Evolutionary conservation across 306 rosid species (phyloP), one percentile per base, ranked within the genome.

Genomic region (Pyrus pyrifolia): DNA sequence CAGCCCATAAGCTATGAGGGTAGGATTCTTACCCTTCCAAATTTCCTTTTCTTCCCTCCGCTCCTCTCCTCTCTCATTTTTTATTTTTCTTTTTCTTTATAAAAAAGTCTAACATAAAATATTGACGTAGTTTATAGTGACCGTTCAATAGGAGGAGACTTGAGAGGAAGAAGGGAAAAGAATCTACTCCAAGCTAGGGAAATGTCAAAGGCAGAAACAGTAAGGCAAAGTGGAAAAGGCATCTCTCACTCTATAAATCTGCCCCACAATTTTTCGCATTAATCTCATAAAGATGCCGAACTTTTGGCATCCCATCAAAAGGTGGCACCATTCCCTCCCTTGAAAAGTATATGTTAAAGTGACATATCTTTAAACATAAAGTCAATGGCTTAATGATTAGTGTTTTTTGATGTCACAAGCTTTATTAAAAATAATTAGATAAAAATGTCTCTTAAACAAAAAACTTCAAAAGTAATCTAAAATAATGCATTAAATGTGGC

Each of bases 291-390:
- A 78, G 89, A 81, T 71, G 74, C 70, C 59, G 71, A 68, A 73
- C 90, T 83, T 88, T 82, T 79, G 81, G 86, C 86, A 83, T n/a
- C 87, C 80, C 80, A 22, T 38, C 72, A 29, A 81, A 83, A 84
- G 71, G 83, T 82, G 86, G 85, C 81, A 81, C 77, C 66, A 40
- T 59, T 65, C 66, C 75, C 81, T 78, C 78, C 51, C 75, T 51
- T 66, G 42, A 59, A 78, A 82, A 76, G 82, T 88, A 70, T 53
- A 70, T 70, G 53, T 75, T 71, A 80, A 55, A 79, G 72, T 72
- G 73, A 73, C 27, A 42, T 31, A 63, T 38, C 42, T 38, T 38
- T 38, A 38, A 1, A 1, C 8, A 38, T 38, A 38, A 6, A 38
- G 42, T 0, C 0, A 38, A 38, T 1, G 42, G 9, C 42, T 2